These are phyloP conservation scores for Didymosphaeria variabile DNA, from an alignment of 2,329 filamentous ascomycete species.

Conservation along the genomic window DNA sequence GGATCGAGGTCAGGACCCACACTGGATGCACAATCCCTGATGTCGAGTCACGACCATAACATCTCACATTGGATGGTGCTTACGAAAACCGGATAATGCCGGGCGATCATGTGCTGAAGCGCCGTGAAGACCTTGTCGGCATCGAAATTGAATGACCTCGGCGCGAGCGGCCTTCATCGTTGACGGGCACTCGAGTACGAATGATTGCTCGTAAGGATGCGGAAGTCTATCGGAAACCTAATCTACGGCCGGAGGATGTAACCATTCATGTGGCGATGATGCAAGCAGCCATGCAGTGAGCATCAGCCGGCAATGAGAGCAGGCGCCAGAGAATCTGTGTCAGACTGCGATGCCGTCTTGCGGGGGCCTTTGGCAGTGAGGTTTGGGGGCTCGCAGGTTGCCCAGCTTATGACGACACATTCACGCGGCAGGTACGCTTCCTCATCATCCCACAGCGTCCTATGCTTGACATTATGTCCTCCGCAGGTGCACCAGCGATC, in stretches of 20 bases:
- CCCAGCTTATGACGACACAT: constrained; percentile 1
- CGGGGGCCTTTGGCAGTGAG: background rate
- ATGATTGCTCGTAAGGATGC: constrained; percentile 18
- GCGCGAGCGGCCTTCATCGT: constrained; percentile 30
- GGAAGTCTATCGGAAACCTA: constrained; percentile 32
- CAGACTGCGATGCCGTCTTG: background rate
- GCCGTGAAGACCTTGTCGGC: constrained; percentile 3
- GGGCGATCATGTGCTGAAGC: constrained; percentile 18
- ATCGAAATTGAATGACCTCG: constrained; percentile 9
- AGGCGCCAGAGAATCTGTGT: background rate
- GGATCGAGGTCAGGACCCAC: constrained; percentile 18
- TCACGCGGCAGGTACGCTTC: background rate
- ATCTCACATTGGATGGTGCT: constrained; percentile 26
- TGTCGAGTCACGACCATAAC: constrained; percentile 35
- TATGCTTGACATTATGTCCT: background rate
- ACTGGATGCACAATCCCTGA: constrained; percentile 26
- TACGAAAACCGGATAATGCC: constrained; percentile 21
- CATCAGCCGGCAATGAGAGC: constrained; percentile 2
- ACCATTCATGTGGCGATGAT: constrained; percentile 17
- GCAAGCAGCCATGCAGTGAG: constrained; percentile 9
- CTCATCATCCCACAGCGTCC: background rate
- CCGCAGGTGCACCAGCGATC: constrained; percentile 1
- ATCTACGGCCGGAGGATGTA: constrained; percentile 20
- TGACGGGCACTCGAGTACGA: constrained; percentile 19
- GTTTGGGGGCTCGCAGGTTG: too few species aligned